Evolutionary conservation across 164 flowering plant species (phyloP), one percentile per base, ranked within the genome.

Genomic region (Taxillus chinensis): DNA sequence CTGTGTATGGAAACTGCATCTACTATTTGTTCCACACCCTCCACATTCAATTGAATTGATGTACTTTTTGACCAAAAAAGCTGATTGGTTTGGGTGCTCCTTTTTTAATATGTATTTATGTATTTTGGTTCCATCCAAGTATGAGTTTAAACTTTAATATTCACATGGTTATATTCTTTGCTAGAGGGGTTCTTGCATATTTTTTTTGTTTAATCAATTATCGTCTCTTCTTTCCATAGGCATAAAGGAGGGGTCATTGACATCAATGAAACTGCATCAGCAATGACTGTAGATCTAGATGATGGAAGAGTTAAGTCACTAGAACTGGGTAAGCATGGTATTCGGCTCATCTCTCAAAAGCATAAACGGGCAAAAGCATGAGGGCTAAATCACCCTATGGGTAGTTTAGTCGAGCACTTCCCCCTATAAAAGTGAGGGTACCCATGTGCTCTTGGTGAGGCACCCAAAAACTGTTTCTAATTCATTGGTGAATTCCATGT

Each of bases 291-390:
- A 57, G 71, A 67, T 13, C 78, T 95, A 11, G 97, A 91, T 71
- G 90, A 91, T 77, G 96, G 97, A 59, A 79, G 77, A 68, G 70
- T 74, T 14, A 83, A 72, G 77, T 71, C 71, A 2, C 46, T 89
- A 68, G 90, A 91, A 66, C 87, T 89, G 55, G 93, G 85, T 58
- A 89, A 87, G 73, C 96, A 95, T 67, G 80, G 87, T 37, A 73
- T 95, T 66, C 95, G 97, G 5, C 86, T 95, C 70, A 78, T 89
- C 66, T 76, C 95, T 59, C 88, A 83, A 66, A 93, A 86, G 76
- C 87, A 79, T 59, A 89, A 83, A 76, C 77, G 82, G 50, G 62
- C 80, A 13, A 77, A 63, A 66, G 39, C 72, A 6, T 83, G 79
- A 73, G 65, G 65, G 62, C 52, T 45, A 45, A 15, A 39, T n/a